A percentile compares a stretch with the other conserved stretches of the same genome.
Evolutionary conservation across 495 filamentous ascomycete genomes (phyloP).

Genomic region (Aspergillus saccharolyticus): DNA sequence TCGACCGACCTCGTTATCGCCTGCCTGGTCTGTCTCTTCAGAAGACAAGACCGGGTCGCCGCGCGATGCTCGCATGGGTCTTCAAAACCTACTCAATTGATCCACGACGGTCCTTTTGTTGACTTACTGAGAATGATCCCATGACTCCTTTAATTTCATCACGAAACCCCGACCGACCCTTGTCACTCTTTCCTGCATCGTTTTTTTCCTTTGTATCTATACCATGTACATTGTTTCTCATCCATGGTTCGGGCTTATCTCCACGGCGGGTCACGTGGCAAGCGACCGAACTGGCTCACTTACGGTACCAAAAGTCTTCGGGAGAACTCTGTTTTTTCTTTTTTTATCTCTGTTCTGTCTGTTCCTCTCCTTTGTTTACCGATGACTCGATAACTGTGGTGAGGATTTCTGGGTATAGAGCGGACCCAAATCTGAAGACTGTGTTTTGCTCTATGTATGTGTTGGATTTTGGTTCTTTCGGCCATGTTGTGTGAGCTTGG

Average conservation of each 20-base stretch:
- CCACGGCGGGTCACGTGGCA: constrained; percentile 20
- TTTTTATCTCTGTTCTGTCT: constrained; percentile 6
- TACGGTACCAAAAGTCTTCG: constrained; percentile 15
- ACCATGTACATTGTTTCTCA: constrained; percentile 33
- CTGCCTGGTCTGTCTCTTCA: background rate
- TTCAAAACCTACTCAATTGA: constrained; percentile 38
- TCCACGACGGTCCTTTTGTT: constrained; percentile 2
- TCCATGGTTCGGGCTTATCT: background rate
- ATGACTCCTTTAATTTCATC: constrained; percentile 21
- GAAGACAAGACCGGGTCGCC: constrained; percentile 22
- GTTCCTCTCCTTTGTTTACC: constrained; percentile 4
- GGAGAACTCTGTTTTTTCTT: constrained; percentile 2
- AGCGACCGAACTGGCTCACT: constrained; percentile 16
- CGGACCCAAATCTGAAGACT: constrained; percentile 6
- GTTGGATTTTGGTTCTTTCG: constrained; percentile 9
- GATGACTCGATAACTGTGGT: constrained; percentile 5
- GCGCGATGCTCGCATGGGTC: constrained; percentile 44
- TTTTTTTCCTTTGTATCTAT: constrained; percentile 30
- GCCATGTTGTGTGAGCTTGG: constrained; percentile 10
- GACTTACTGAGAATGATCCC: constrained; percentile 16
- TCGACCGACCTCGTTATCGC: constrained; percentile 19
- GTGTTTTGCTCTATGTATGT: constrained; percentile 15
- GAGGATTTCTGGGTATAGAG: constrained; percentile 8
- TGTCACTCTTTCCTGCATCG: constrained; percentile 18
- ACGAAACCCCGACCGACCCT: constrained; percentile 13